Base-by-base conservation (phyloP, 495 filamentous ascomycete species). In the Podospora pseudocomata region DNA sequence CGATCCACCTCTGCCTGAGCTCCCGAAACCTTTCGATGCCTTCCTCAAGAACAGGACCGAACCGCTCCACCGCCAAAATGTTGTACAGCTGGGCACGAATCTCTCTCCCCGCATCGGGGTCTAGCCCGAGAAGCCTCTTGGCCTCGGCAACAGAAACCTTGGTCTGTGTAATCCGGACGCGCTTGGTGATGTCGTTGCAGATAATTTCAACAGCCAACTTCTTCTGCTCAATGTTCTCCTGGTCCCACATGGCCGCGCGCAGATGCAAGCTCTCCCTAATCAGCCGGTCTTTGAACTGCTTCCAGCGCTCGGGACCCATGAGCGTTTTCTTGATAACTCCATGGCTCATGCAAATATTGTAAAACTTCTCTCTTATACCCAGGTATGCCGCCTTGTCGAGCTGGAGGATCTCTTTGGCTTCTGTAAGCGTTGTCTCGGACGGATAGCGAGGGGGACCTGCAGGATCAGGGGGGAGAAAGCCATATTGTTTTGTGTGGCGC, bases 141-240 rank as follows among this genome's bases (percentile, higher is more conserved):
- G 90, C 90, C 68, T 92, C 89, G 34, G 86, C 85, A 59, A 93
- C 85, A 3, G 87, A 89, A 81, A 94, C 87, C 30, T 82, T 79
- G n/a, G 80, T 80, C 65, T 86, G 83, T 32, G 86, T 65, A 0
- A 84, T 89, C 54, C 92, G 83, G 83, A 93, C 90, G 27, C 89
- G 81, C 77, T 95, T 95, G 9, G 90, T 92, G 60, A 94, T 90
- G 76, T 94, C 90, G n/a, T 83, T 88, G 72, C 89, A 92, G 27
- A 95, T 87, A 28, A 92, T 84, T 77, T 95, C 92, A 7, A 95
- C 80, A 1, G 91, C 89, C 63, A 91, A 83, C 20, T 82, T 71
- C 70, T 76, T 76, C 63, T 71, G 64, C 9, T 75, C 76, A 58
- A 87, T 84, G 53, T 88, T 81, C 15, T 76, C 71, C 11, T 67